Evolutionary conservation across 2,329 filamentous ascomycete genomes (phyloP).

Genomic region (Fusarium succisae): DNA sequence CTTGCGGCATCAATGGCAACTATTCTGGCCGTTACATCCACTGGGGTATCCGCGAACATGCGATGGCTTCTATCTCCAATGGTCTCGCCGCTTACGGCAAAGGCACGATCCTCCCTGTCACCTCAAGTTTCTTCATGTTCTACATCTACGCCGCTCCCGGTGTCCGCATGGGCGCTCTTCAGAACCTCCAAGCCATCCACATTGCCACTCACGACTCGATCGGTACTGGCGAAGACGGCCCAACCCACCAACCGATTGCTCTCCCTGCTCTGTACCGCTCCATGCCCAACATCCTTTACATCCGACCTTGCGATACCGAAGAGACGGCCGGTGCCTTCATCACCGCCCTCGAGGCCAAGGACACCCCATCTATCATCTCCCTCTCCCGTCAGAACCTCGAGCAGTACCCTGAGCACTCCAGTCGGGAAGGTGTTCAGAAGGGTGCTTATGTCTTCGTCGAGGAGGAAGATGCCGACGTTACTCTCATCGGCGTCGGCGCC

Average conservation of each 20-base stretch:
- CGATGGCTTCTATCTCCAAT: conserved; percentile 67
- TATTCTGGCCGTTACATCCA: conserved; percentile 66
- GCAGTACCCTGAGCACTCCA: conserved; percentile 51
- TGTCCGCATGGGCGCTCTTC: conserved; percentile 68
- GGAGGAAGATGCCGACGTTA: conserved; percentile 54
- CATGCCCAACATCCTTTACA: conserved; percentile 70
- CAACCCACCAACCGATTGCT: conserved; percentile 70
- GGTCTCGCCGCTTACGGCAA: conserved; percentile 67
- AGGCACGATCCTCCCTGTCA: conserved; percentile 66
- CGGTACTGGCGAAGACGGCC: conserved; percentile 68
- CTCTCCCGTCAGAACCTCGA: conserved; percentile 56
- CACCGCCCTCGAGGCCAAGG: conserved; percentile 53
- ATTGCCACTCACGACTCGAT: conserved; percentile 70
- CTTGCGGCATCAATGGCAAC: conserved; percentile 63
- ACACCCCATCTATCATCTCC: conserved; percentile 59
- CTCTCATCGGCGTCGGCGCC: conserved; percentile 52
- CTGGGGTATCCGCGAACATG: conserved; percentile 69
- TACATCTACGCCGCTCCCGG: conserved; percentile 66
- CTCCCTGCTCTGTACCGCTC: conserved; percentile 66
- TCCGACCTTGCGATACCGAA: conserved; percentile 67
- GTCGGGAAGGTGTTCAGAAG: conserved; percentile 52
- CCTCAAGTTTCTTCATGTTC: conserved; percentile 71
- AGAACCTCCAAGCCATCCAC: conserved; percentile 65
- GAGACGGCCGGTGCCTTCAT: conserved; percentile 66
- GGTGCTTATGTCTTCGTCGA: conserved; percentile 60